phyloP scores from a whole-genome alignment of 1,139 yeast genomes.

The Scheffersomyces quercinus region DNA sequence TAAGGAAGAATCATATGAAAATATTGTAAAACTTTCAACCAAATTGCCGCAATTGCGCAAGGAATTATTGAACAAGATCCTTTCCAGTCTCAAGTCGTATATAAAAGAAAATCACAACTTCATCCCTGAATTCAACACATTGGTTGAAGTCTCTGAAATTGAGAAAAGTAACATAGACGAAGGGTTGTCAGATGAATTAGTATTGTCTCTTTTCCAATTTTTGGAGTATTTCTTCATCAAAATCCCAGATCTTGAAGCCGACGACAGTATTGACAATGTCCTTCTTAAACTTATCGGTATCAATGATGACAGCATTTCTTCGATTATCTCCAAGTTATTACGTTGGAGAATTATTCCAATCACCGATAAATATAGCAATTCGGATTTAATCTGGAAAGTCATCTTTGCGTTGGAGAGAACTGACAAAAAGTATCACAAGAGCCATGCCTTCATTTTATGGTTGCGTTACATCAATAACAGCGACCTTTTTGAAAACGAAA shows the following conservation, averaged over 20 bases:
- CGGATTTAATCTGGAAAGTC: slow-evolving; percentile 43
- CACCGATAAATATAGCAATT: slow-evolving; percentile 19
- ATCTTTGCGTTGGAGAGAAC: slow-evolving; percentile 37
- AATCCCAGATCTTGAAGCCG: slow-evolving; percentile 1
- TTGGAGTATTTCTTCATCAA: slow-evolving; percentile 18
- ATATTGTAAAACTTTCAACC: slow-evolving; percentile 16
- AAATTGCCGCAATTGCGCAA: slow-evolving; percentile 21
- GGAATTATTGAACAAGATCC: slow-evolving; percentile 15
- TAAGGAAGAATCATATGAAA: slow-evolving; percentile 9
- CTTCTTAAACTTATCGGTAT: slow-evolving; percentile 32
- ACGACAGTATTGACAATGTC: slow-evolving; percentile 21
- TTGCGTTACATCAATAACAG: slow-evolving; percentile 45
- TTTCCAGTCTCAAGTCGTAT: slow-evolving; percentile 13
- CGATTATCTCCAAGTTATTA: slow-evolving; percentile 35
- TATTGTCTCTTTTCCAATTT: slow-evolving; percentile 12
- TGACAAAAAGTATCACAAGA: slow-evolving; percentile 28
- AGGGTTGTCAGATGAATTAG: slow-evolving; percentile 8
- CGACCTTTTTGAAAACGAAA: slow-evolving; percentile 15
- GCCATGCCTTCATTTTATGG: slow-evolving; percentile 56
- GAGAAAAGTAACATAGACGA: background rate
- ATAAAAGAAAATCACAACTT: slow-evolving; percentile 18
- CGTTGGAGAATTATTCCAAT: slow-evolving; percentile 50
- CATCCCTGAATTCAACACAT: slow-evolving; percentile 17
- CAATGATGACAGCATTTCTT: slow-evolving; percentile 33
- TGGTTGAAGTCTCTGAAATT: background rate